phyloP scores from a whole-genome alignment of 441 rosid genomes.

The Bruguiera hainesii region DNA sequence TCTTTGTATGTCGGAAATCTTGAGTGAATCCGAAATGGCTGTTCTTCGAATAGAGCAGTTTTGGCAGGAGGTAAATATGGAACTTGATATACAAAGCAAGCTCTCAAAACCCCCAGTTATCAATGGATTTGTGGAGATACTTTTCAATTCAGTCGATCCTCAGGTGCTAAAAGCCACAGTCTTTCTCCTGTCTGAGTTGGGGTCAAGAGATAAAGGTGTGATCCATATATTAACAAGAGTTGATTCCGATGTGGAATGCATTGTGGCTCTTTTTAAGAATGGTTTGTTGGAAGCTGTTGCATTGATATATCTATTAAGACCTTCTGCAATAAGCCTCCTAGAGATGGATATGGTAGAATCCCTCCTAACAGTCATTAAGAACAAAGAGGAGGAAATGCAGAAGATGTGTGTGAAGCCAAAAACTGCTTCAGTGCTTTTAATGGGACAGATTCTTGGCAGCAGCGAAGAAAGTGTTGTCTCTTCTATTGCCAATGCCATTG shows the following conservation, averaged over 20 bases:
- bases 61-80: constrained; percentile 47
- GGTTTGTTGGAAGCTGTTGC: constrained; percentile 63
- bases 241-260: constrained; percentile 62
- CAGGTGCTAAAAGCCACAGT: constrained; percentile 50
- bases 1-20: constrained; percentile 62
- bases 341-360: constrained; percentile 59
- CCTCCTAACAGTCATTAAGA: constrained; percentile 41
- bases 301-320: constrained; percentile 47
- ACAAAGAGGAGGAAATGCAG: constrained; percentile 36
- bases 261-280: constrained; percentile 61
- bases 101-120: constrained; percentile 59
- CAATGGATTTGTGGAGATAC: constrained; percentile 65
- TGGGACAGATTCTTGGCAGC: constrained; percentile 44
- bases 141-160: constrained; percentile 58
- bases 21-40: constrained; percentile 64
- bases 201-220: constrained; percentile 60
- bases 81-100: constrained; percentile 43
- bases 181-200: constrained; percentile 59
- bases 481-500: constrained; percentile 34
- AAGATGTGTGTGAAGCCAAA: constrained; percentile 53
- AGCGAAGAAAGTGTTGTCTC: constrained; percentile 40
- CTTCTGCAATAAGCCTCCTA: constrained; percentile 38
- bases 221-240: constrained; percentile 60
- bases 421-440: constrained; percentile 49
- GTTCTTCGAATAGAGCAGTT: constrained; percentile 52